Evolutionary conservation across 805 yeast species (phyloP), one percentile per base, ranked within the genome.

Genomic region (Peterozyma toletana): DNA sequence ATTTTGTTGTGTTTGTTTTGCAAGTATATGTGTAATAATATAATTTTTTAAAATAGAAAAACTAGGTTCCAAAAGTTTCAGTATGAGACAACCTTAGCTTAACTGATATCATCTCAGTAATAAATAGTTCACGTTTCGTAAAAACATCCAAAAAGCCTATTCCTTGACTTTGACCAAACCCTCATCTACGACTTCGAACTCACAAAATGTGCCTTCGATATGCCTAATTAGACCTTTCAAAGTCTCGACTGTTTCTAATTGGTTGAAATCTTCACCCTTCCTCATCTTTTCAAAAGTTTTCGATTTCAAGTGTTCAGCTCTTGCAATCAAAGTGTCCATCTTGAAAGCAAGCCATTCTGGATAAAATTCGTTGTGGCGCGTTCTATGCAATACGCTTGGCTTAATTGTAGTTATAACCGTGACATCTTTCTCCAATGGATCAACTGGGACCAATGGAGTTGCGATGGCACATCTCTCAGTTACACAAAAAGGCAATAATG

Each of bases 401-500:
- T 54, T 59, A 31, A 56, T 55, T 4, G 66, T 57, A 16, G 66
- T 57, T 43, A 59, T 47, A 16, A 60, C 63, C 15, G 61, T 54
- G 34, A 57, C 58, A 38, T 61, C 62, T 16, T 61, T 63, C 17
- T 52, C 35, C 42, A 62, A 45, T 34, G 62, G 53, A 41, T 59
- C 58, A 18, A 47, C 49, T 30, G 68, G 65, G 50, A 61, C 58
- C 40, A 56, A 59, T 16, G 59, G 55, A 14, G 55, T 56, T 30
- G 61, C 64, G 42, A 57, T 49, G 11, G 63, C 55, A 36, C 59
- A 58, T 42, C 65, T 54, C 47, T 62, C 65, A 16, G 55, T 51
- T 35, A 53, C 53, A 14, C 54, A 51, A 3, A 50, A 42, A 10
- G 60, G 60, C 39, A 52, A 52, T 9, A 53, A 48, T 1, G 58